A percentile compares a stretch with the other conserved stretches of the same genome.
phyloP scores from a whole-genome alignment of 202 grass and related monocot genomes.

The Elaeis oleifera region DNA sequence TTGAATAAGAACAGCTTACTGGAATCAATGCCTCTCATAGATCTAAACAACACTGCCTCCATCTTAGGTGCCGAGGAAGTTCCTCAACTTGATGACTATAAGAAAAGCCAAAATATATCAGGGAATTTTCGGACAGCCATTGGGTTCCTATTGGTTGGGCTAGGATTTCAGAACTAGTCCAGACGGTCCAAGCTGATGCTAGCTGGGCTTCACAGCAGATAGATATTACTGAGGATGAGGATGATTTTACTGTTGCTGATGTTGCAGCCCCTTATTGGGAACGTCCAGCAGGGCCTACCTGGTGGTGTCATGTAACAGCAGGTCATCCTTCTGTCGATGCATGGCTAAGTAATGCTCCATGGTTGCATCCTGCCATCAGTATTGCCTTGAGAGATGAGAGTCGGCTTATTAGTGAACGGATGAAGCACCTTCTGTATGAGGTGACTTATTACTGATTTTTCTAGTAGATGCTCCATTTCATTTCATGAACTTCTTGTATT shows the following conservation, averaged over 20 bases:
- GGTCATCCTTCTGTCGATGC: constrained; percentile 39
- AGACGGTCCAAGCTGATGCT: constrained; percentile 47
- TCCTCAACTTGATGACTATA: constrained; percentile 13
- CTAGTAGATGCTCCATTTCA: background rate
- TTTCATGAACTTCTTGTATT: too few relatives aligned
- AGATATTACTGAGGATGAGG: constrained; percentile 38
- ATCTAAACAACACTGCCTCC: constrained; percentile 17
- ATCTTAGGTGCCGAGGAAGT: background rate
- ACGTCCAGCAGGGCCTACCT: constrained; percentile 54
- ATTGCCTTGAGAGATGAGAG: constrained; percentile 70
- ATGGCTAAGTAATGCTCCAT: constrained; percentile 54
- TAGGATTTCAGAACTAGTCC: constrained; percentile 49
- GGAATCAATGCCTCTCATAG: constrained; percentile 20
- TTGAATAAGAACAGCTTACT: constrained; percentile 14
- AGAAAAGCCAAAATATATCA: constrained; percentile 23
- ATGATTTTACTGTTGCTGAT: constrained; percentile 64
- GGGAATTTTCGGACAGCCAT: constrained; percentile 44
- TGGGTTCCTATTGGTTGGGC: constrained; percentile 76
- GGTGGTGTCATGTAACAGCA: constrained; percentile 66
- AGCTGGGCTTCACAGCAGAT: constrained; percentile 39
- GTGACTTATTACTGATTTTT: constrained; percentile 27
- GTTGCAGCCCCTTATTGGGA: constrained; percentile 70
- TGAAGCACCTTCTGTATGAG: constrained; percentile 92
- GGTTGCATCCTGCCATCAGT: constrained; percentile 78
- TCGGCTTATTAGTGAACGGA: constrained; percentile 59